Percentiles rank a stretch among this genome's conserved stretches.
Conservation (phyloP, 2,329 filamentous ascomycete species). For the Ambrosiella xylebori region DNA sequence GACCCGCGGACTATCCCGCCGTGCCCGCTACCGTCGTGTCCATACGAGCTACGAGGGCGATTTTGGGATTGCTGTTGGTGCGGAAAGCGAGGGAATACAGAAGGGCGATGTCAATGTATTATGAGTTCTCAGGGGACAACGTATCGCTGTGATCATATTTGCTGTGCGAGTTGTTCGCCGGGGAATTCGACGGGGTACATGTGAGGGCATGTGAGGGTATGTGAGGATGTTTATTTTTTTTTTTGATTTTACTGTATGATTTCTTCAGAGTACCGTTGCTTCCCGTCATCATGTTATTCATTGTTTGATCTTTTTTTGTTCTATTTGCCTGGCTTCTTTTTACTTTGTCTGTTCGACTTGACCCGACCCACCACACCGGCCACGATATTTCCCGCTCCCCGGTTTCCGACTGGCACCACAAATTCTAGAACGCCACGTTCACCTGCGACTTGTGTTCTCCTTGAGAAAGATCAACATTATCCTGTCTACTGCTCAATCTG, state of each 20-base stretch:
- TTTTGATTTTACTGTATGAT: not conserved
- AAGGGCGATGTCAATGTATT: conserved; percentile 32
- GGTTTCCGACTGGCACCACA: too few species aligned
- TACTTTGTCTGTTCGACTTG: too few species aligned
- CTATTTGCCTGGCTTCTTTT: too few species aligned
- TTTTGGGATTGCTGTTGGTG: conserved; percentile 41
- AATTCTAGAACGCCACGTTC: too few species aligned
- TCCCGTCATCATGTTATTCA: not conserved
- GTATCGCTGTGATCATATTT: conserved; percentile 36
- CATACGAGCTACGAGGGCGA: conserved; percentile 31
- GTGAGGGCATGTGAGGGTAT: too few species aligned
- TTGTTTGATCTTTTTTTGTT: too few species aligned
- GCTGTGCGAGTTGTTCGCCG: conserved; percentile 32
- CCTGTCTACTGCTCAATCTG: too few species aligned
- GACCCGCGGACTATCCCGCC: conserved; percentile 20
- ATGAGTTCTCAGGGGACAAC: conserved; percentile 34
- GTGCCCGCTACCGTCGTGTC: conserved; percentile 30
- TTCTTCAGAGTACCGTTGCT: not conserved
- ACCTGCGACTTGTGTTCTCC: too few species aligned
- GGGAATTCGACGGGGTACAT: not conserved
- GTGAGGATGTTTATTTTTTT: not conserved
- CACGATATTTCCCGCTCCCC: too few species aligned
- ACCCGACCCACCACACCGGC: too few species aligned
- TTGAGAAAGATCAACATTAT: too few species aligned
- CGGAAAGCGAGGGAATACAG: conserved; percentile 33